A percentile compares a stretch with the other conserved stretches of the same genome.
These are phyloP conservation scores for Mycocalia duriaeana DNA, from an alignment of 1,284 basidiomycete genomes.

Conservation along the genomic window DNA sequence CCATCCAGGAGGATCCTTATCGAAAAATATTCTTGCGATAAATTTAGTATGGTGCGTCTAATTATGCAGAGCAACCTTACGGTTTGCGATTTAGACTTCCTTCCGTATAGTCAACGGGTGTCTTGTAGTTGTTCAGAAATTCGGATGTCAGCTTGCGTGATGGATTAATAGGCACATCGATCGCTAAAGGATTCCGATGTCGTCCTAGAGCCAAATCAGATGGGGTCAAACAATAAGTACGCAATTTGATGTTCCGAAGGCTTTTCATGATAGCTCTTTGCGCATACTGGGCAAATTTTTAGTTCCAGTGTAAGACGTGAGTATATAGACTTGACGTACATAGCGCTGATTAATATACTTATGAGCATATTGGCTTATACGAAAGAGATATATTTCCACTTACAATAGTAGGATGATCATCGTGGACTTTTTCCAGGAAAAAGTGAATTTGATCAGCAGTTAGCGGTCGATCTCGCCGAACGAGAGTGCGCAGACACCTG, in stretches of 20 bases:
- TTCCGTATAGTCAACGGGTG: conserved; percentile 32
- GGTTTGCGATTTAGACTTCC: conserved; percentile 32
- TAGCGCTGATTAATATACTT: too few species aligned
- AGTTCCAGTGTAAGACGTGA: too few species aligned
- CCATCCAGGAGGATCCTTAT: conserved; percentile 59
- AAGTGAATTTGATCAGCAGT: conserved; percentile 47
- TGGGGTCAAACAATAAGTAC: conserved; percentile 60
- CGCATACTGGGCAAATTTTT: conserved; percentile 46
- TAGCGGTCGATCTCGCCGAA: conserved; percentile 70
- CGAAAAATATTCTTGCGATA: conserved; percentile 40
- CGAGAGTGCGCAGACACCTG: conserved; percentile 68
- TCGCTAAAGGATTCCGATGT: conserved; percentile 57
- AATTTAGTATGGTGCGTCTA: background rate
- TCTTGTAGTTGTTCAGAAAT: conserved; percentile 48
- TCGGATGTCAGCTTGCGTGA: conserved; percentile 54
- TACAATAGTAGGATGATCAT: conserved; percentile 63
- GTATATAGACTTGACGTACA: too few species aligned
- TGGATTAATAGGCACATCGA: conserved; percentile 43
- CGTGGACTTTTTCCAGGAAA: conserved; percentile 51
- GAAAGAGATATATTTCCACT: conserved; percentile 19
- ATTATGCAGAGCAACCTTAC: conserved; percentile 22
- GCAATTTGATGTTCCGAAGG: conserved; percentile 71
- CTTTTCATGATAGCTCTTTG: conserved; percentile 67
- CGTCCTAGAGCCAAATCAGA: conserved; percentile 51
- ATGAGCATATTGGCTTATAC: conserved; percentile 3